Conservation (phyloP, 805 yeast species). For the Metschnikowia noctiluminum region DNA sequence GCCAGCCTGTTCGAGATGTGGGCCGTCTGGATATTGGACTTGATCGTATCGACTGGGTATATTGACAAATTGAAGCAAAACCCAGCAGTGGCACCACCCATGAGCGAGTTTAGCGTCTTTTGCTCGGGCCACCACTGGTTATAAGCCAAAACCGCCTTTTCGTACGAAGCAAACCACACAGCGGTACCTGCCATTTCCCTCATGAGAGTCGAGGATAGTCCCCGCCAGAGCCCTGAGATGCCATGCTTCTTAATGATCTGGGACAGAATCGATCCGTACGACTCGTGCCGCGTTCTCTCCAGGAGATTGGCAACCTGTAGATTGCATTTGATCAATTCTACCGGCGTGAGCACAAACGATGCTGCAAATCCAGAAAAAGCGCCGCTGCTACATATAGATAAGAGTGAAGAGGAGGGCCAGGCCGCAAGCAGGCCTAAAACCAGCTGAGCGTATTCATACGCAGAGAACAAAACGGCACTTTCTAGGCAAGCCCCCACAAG, state of each 20-base stretch:
- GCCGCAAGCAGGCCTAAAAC: constrained; percentile 3
- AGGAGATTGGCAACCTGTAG: constrained; percentile 60
- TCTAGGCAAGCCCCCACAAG: constrained; percentile 88
- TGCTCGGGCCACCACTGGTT: constrained; percentile 20
- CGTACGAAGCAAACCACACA: constrained; percentile 92
- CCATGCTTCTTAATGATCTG: constrained; percentile 53
- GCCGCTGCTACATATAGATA: constrained; percentile 55
- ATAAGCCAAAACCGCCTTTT: constrained; percentile 43
- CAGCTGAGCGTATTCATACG: constrained; percentile 43
- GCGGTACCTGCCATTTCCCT: constrained; percentile 90
- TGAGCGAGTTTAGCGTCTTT: constrained; percentile 49
- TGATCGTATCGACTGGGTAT: constrained; percentile 89
- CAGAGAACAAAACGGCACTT: constrained; percentile 72
- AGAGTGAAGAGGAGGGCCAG: constrained; percentile 6
- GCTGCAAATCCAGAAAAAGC: constrained; percentile 81
- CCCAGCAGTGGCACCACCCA: constrained; percentile 88
- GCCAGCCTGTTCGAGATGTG: constrained; percentile 24
- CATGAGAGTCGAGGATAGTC: constrained; percentile 74
- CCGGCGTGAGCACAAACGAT: constrained; percentile 81
- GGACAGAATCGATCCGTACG: constrained; percentile 30
- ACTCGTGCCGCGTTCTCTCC: constrained; percentile 20
- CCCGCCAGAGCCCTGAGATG: constrained; percentile 76
- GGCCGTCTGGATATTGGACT: constrained; percentile 77
- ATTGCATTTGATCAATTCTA: constrained; percentile 87
- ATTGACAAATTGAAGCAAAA: constrained; percentile 72